phyloP scores from a whole-genome alignment of 169 alveolate species.

The Amoebophrya sp. region DNA sequence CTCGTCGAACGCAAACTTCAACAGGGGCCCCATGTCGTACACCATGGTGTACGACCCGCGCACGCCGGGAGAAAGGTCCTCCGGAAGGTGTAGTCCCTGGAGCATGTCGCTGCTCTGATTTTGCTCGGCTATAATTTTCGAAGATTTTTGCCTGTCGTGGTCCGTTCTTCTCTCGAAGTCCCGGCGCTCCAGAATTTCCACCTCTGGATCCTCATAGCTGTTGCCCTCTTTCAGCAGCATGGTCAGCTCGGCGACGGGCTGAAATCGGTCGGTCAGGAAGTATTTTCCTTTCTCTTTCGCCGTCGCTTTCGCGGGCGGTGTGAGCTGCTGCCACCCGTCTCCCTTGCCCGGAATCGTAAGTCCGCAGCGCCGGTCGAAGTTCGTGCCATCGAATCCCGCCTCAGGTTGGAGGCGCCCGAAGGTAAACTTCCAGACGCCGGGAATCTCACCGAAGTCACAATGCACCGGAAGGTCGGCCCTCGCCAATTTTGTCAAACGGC shows the following conservation, averaged over 20 bases:
- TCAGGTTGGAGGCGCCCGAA: not conserved
- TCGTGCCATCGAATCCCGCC: not conserved
- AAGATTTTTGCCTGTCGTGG: too few species aligned
- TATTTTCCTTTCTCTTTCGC: not conserved
- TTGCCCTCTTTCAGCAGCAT: not conserved
- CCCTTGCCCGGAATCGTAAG: not conserved
- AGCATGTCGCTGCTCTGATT: not conserved
- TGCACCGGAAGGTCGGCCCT: not conserved
- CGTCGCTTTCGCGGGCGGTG: too few species aligned
- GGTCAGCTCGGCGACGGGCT: not conserved
- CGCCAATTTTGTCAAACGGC: too few species aligned
- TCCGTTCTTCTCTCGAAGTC: too few species aligned
- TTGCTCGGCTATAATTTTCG: not conserved
- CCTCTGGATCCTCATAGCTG: not conserved
- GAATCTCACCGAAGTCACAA: not conserved
- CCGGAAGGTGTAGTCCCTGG: not conserved
- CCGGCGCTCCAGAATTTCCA: not conserved
- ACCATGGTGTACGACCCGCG: not conserved
- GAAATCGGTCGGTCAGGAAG: not conserved
- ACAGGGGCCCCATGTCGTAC: not conserved
- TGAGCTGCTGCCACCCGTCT: not conserved
- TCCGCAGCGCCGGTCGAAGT: not conserved
- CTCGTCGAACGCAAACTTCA: not conserved
- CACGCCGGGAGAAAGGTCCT: not conserved
- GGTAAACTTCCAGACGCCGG: not conserved